Evolutionary conservation across 305 asterid genomes (phyloP), one percentile per base, ranked within the genome.

Genomic region (Fraxinus floribunda): DNA sequence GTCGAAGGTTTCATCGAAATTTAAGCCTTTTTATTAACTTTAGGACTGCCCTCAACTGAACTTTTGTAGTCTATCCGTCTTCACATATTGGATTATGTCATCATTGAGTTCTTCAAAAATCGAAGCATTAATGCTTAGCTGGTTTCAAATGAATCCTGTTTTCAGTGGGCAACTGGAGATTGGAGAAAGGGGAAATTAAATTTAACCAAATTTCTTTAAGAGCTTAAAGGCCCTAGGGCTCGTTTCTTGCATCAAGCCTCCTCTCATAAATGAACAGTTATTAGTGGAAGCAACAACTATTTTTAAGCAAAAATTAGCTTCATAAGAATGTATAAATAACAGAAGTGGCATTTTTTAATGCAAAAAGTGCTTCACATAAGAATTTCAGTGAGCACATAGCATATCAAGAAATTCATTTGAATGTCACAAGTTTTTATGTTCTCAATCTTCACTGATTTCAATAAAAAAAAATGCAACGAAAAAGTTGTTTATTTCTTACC

Each of bases 401-500:
- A 24, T 66, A 11, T 9, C 35, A 66, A 66, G 24, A 16, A 34
- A 32, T 68, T 68, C 74, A 66, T 66, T 66, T 15, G 32, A 66
- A 66, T 9, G 13, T 66, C 74, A 30, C 24, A 0, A 5, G 18
- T 4, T 70, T 60, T 22, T 41, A 44, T 70, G 15, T 29, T 41
- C 73, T 16, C 62, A 66, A 30, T 34, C 10, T 68, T 35, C 57
- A 39, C 57, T 1, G 76, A 0, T 80, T 64, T 79, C 78, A n/a
- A 76, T 77, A 38, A 46, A 44, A 44, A 44, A 87, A 78, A 16
- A 74, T 76, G 41, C n/a, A 71, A 52, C 76, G 76, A 80, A 68
- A 68, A 79, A 71, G 26, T 18, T 44, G 20, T 64, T 52, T 18
- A 18, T 29, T 52, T 78, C 86, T 90, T 89, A 94, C 99, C 97